A percentile compares a stretch with the other conserved stretches of the same genome.
Conservation (phyloP, 176 grass and related monocot genomes). For the barley (Hordeum vulgare) region MorexV3_pseudomolecules_assembly NC_058524.1:474537656-474538155, state of each 20-base stretch:
- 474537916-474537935: neutral
- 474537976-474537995: neutral
- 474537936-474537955: neutral
- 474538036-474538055: constrained; percentile 1
- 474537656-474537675: neutral
- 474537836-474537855: neutral
- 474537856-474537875: constrained; percentile 1
- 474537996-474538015: neutral
- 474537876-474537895: neutral
- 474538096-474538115: neutral
- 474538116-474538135: neutral
- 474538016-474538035: neutral
- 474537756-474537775: neutral
- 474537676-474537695: neutral
- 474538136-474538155: neutral
- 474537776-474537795: neutral
- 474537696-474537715: neutral
- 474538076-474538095: neutral
- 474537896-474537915: neutral
- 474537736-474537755: constrained; percentile 19
- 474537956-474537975: neutral
- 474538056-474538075: constrained; percentile 3
- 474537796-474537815: neutral
- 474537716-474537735: constrained; percentile 7
- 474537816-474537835: neutral